These are phyloP conservation scores for Athelia sp. DNA, from an alignment of 1,284 basidiomycete species.

Conservation along the genomic window DNA sequence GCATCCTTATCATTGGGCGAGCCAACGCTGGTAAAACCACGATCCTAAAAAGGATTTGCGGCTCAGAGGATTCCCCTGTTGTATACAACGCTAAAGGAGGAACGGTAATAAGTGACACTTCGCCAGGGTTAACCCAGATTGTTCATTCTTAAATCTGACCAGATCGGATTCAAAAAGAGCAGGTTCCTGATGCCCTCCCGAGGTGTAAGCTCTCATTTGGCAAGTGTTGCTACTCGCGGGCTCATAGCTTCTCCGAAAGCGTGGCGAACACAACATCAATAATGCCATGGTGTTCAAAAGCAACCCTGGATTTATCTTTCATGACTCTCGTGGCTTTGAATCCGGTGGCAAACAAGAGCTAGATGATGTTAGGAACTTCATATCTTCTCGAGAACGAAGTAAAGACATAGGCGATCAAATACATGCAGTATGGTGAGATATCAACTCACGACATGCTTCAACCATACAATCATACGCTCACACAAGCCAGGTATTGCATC, in stretches of 20 bases:
- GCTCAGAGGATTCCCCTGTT: slow-evolving; percentile 4
- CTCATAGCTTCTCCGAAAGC: slow-evolving; percentile 10
- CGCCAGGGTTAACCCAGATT: background rate
- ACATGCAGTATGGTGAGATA: slow-evolving; percentile 21
- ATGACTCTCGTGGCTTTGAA: slow-evolving; percentile 25
- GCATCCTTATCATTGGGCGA: slow-evolving; percentile 8
- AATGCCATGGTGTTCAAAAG: slow-evolving; percentile 11
- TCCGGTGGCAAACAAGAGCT: slow-evolving; percentile 16
- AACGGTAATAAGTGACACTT: slow-evolving; percentile 1
- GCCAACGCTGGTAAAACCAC: slow-evolving; percentile 13
- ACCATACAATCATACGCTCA: background rate
- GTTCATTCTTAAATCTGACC: background rate
- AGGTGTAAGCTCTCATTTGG: background rate
- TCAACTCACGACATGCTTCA: background rate
- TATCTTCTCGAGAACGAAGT: slow-evolving; percentile 6
- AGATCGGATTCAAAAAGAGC: too few species aligned
- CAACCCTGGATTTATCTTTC: slow-evolving; percentile 19
- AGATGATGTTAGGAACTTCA: slow-evolving; percentile 14
- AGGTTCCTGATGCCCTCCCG: background rate
- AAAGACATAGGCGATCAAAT: slow-evolving; percentile 9
- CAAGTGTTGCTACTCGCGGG: background rate
- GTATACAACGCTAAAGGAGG: slow-evolving; percentile 4
- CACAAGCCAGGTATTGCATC: slow-evolving; percentile 3
- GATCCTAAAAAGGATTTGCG: slow-evolving; percentile 9
- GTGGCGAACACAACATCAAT: slow-evolving; percentile 15